Base-by-base conservation (phyloP, 2,329 filamentous ascomycete species). In the Nemania serpens region DNA sequence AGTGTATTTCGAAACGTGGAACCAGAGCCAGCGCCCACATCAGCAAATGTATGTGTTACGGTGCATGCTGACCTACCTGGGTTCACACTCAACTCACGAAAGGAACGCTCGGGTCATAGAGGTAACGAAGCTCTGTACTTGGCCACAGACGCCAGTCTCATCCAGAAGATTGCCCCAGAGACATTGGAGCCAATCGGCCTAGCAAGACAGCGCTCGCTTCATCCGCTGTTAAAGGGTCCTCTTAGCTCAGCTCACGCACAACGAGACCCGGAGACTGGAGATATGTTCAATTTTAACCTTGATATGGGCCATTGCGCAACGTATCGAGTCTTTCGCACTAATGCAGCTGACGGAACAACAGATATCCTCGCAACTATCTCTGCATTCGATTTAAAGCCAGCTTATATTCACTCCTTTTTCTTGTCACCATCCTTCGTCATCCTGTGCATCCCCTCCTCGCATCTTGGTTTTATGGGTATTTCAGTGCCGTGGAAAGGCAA, bases 321-420 rank as follows among this genome's bases (percentile, higher is more conserved):
- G 0, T 95, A 94, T 71, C 86, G 89, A 15, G 71, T 95, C 15
- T 95, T 93, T 73, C 77, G 82, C 1, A 83, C 86, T 2, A 88
- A 83, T 17, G 83, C 86, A 0, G 72, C 80, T 0, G 88, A 85
- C 0, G 89, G 88, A 0, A 77, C 85, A 56, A 91, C 90, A 0
- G 83, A 86, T 0, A 87, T 95, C 17, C 81, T 96, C 0, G 91
- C 91, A 2, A 87, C 83, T 0, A 84, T 95, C 61, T 74, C 76
- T 0, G 79, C 77, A 2, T 74, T 75, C 3, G 77, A 79, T 2
- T 72, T 82, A 2, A 76, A 76, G 1, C 77, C 89, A 0, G 88
- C 90, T 0, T 96, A 95, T 69, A 85, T 96, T n/a, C 92, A 96
- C 76, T 94, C 91, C 9, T 82, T 94, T 68, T 91, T 92, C 69